Percentiles rank a stretch among this genome's conserved stretches.
Conservation (phyloP, 441 rosid species). For the Gossypium aridum region DNA sequence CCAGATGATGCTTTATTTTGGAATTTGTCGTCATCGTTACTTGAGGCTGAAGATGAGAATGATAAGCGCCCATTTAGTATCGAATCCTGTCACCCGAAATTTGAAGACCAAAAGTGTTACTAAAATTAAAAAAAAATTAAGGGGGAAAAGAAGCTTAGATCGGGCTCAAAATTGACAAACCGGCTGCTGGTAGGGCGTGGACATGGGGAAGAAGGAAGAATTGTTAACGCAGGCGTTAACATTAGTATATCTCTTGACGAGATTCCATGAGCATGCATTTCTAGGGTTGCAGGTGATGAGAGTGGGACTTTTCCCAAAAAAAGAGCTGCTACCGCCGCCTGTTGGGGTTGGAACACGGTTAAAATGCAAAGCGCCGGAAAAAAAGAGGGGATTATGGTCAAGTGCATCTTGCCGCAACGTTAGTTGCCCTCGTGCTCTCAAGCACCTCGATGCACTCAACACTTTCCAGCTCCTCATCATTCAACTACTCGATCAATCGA, state of each 20-base stretch:
- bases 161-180: constrained; percentile 15
- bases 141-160: background rate
- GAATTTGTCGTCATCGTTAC: constrained; percentile 9
- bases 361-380: background rate
- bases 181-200: constrained; percentile 12
- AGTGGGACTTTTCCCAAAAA: constrained; percentile 6
- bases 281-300: background rate
- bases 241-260: constrained; percentile 5
- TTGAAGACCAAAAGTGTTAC: background rate
- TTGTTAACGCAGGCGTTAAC: constrained; percentile 32
- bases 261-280: constrained; percentile 14
- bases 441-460: constrained; percentile 18
- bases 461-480: background rate
- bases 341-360: background rate
- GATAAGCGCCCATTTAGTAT: constrained; percentile 31
- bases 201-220: constrained; percentile 16
- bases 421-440: constrained; percentile 17
- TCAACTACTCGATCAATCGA: background rate
- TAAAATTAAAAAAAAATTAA: background rate
- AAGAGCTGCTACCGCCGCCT: constrained; percentile 5
- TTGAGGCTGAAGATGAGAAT: constrained; percentile 47
- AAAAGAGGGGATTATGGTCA: background rate
- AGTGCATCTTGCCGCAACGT: constrained; percentile 3
- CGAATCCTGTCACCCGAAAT: constrained; percentile 25
- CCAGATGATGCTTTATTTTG: constrained; percentile 15